These are phyloP conservation scores for Pisolithus thermaeus DNA, from an alignment of 1,284 basidiomycete genomes.

Conservation along the genomic window DNA sequence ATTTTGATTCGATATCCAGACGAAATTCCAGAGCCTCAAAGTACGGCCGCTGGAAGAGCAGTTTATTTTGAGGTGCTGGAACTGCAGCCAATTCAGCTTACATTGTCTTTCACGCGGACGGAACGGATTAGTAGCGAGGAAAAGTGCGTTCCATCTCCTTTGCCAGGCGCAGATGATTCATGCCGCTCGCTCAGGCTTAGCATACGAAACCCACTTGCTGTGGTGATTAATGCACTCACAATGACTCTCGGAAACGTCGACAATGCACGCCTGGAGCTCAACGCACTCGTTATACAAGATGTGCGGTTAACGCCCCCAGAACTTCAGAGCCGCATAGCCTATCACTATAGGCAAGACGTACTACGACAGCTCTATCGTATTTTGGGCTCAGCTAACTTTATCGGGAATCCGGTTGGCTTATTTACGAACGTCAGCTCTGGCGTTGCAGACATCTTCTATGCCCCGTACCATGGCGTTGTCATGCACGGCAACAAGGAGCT, in stretches of 20 bases:
- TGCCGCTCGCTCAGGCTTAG: constrained; percentile 49
- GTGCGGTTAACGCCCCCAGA: constrained; percentile 86
- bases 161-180: neutral
- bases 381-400: constrained; percentile 94
- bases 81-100: constrained; percentile 89
- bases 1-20: constrained; percentile 73
- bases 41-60: constrained; percentile 62
- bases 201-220: constrained; percentile 88
- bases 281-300: constrained; percentile 93
- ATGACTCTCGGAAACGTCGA: constrained; percentile 99
- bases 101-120: constrained; percentile 96
- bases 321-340: constrained; percentile 78
- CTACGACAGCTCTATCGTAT: constrained; percentile 94
- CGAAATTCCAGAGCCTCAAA: constrained; percentile 76
- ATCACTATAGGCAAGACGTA: constrained; percentile 94
- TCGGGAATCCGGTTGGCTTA: constrained; percentile 88
- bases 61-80: constrained; percentile 98
- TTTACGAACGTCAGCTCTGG: constrained; percentile 99
- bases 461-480: constrained; percentile 95
- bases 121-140: constrained; percentile 91
- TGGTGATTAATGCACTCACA: constrained; percentile 90
- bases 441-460: constrained; percentile 99
- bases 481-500: constrained; percentile 97
- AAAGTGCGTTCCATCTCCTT: constrained; percentile 52
- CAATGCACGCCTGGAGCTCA: constrained; percentile 93